These are phyloP conservation scores for Taphrina wiesneri DNA, from an alignment of 1,139 yeast genomes.

Conservation along the genomic window DNA sequence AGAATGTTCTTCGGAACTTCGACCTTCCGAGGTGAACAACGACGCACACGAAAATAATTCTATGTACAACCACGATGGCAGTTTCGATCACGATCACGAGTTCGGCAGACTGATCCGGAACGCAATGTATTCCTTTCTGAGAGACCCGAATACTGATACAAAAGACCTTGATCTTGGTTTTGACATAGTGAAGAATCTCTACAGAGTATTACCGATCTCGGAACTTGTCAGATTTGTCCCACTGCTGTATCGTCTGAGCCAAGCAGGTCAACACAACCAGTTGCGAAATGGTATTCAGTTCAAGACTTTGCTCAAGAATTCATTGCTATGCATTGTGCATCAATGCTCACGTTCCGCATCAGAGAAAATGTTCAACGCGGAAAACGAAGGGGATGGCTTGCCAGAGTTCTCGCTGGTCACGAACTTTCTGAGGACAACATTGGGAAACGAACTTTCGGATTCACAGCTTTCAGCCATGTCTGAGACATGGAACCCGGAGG, in stretches of 20 bases:
- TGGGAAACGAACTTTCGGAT: neutral
- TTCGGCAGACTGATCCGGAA: neutral
- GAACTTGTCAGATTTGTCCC: slow-evolving; percentile 1
- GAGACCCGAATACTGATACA: neutral
- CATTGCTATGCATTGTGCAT: neutral
- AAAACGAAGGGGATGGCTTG: neutral
- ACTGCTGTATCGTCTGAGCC: neutral
- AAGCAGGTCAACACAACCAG: neutral
- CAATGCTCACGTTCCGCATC: neutral
- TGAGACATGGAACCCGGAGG: neutral
- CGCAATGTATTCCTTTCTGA: neutral
- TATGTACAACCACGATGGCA: neutral
- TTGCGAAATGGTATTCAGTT: no score
- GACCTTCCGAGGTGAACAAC: neutral
- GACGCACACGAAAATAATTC: neutral
- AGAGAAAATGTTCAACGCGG: no score
- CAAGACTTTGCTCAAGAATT: neutral
- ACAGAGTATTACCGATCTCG: neutral
- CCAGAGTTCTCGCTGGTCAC: neutral
- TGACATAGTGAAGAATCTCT: neutral
- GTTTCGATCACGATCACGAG: neutral
- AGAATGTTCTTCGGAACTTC: neutral
- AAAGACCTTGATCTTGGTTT: neutral
- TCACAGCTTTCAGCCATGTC: neutral
- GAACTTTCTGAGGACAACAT: neutral